These are phyloP conservation scores for Tagetes erecta DNA, from an alignment of 129 eudicot species.

Conservation along the genomic window DNA sequence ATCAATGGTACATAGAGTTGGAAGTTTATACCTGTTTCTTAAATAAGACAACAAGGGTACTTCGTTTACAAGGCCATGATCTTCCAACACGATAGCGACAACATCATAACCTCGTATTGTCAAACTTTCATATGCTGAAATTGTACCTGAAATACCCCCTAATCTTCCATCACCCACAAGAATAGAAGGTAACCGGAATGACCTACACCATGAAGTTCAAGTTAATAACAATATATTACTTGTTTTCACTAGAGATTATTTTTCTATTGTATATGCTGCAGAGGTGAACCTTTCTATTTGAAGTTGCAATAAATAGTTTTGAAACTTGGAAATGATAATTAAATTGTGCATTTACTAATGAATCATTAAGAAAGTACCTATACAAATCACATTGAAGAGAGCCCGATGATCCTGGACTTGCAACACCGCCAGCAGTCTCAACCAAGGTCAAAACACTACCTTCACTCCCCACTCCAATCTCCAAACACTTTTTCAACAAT, in stretches of 20 bases:
- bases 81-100: conserved; percentile 77
- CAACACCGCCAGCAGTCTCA: conserved; percentile 99
- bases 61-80: conserved; percentile 83
- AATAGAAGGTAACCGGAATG: conserved; percentile 82
- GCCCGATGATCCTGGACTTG: conserved; percentile 93
- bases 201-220: conserved; percentile 47
- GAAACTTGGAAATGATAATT: no score
- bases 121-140: conserved; percentile 91
- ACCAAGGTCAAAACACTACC: conserved; percentile 52
- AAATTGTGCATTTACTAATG: no score
- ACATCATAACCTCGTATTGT: conserved; percentile 95
- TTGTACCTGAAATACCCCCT: conserved; percentile 93
- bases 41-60: conserved; percentile 65
- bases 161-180: conserved; percentile 97
- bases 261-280: not conserved
- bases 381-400: conserved; percentile 93
- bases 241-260: no score
- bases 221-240: not conserved
- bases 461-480: conserved; percentile 30
- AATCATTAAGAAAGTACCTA: conserved; percentile 35
- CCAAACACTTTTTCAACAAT: conserved; percentile 63
- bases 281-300: not conserved
- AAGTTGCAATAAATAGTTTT: not conserved
- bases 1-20: not conserved
- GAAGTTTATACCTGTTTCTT: conserved; percentile 53